Percentiles rank a stretch among this genome's conserved stretches.
phyloP scores from a whole-genome alignment of 2,329 filamentous ascomycete genomes.

The Aspergillus pseudonomiae region DNA sequence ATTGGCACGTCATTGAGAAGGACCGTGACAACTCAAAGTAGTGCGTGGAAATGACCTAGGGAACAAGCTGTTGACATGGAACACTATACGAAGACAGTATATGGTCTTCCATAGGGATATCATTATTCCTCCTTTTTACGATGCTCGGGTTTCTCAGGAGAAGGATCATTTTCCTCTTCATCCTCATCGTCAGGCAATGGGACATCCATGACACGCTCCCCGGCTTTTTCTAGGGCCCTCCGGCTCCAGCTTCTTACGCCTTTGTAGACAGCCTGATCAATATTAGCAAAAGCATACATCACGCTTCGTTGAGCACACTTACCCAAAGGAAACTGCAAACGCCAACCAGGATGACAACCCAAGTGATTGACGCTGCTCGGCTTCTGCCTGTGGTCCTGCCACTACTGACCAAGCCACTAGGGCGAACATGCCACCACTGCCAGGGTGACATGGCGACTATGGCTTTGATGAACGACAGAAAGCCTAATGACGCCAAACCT shows the following conservation, averaged over 20 bases:
- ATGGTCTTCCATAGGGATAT: neutral
- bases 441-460: constrained; percentile 74
- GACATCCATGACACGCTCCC: constrained; percentile 81
- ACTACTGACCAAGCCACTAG: constrained; percentile 58
- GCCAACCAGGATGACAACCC: constrained; percentile 78
- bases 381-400: constrained; percentile 70
- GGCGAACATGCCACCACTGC: constrained; percentile 75
- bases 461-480: constrained; percentile 83
- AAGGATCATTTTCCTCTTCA: constrained; percentile 55
- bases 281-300: constrained; percentile 21
- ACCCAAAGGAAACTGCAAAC: constrained; percentile 77
- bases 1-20: constrained; percentile 82
- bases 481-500: constrained; percentile 84
- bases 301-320: constrained; percentile 42
- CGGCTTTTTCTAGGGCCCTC: constrained; percentile 72
- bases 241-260: constrained; percentile 74
- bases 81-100: neutral
- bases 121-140: constrained; percentile 33
- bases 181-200: constrained; percentile 56
- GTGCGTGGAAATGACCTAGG: constrained; percentile 59
- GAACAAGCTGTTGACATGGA: neutral
- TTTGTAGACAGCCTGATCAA: constrained; percentile 73
- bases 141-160: constrained; percentile 17
- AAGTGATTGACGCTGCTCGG: constrained; percentile 76
- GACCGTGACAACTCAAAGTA: constrained; percentile 95